Conservation (phyloP, 805 yeast species). For the Clavispora vitiphila region DNA sequence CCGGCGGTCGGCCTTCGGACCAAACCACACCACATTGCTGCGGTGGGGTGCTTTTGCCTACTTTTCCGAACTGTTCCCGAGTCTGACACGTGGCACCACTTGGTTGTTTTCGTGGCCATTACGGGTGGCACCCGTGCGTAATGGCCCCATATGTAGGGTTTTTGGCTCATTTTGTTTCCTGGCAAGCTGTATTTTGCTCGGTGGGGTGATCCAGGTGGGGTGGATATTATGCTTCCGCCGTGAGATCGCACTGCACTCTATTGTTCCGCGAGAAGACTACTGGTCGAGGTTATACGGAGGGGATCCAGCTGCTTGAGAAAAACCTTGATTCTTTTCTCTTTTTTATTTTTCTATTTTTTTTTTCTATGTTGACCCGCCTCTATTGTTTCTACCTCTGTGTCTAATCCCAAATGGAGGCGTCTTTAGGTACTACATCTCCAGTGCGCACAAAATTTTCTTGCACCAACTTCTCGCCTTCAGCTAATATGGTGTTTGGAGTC, state of each 20-base stretch:
- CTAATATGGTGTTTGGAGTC: constrained; percentile 33
- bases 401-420: too few relatives aligned
- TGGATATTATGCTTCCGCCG: too few relatives aligned
- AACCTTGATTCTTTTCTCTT: not conserved
- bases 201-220: too few relatives aligned
- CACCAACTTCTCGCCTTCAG: constrained; percentile 1
- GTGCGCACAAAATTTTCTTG: constrained; percentile 1
- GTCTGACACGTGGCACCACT: too few relatives aligned
- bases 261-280: not conserved
- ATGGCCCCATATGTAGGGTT: too few relatives aligned
- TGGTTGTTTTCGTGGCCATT: too few relatives aligned
- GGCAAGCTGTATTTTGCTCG: too few relatives aligned
- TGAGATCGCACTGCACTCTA: not conserved
- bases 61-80: not conserved
- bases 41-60: not conserved
- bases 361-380: too few relatives aligned
- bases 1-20: not conserved
- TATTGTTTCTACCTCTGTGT: too few relatives aligned
- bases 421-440: not conserved
- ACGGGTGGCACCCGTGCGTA: too few relatives aligned
- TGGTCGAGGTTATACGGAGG: not conserved
- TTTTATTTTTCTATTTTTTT: too few relatives aligned
- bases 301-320: not conserved
- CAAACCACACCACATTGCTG: not conserved
- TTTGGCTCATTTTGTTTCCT: too few relatives aligned